Percentiles rank a stretch among this genome's conserved stretches.
Evolutionary conservation across 1,284 basidiomycete species (phyloP).

Genomic region (Ustilago cynodontis): DNA sequence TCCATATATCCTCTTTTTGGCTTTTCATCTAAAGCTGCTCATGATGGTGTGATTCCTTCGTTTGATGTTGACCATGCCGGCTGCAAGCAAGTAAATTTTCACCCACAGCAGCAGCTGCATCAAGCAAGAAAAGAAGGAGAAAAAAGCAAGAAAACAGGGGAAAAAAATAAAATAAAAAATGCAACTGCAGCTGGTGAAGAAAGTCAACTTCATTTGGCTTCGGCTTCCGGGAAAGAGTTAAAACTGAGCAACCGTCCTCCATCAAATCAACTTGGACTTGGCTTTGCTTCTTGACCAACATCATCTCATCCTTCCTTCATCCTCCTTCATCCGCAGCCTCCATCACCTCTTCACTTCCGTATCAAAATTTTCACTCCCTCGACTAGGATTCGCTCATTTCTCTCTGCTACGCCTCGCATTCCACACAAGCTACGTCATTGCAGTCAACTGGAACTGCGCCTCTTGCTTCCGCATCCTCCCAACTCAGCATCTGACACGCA

Average conservation of each 20-base stretch:
- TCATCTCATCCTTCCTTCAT: background rate
- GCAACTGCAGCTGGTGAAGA: background rate
- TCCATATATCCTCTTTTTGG: slow-evolving; percentile 20
- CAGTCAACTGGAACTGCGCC: background rate
- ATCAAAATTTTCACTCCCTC: background rate
- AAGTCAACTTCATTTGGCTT: background rate
- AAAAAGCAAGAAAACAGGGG: slow-evolving; percentile 2
- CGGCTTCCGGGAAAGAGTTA: slow-evolving; percentile 1
- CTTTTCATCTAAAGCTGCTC: background rate
- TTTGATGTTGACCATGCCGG: background rate
- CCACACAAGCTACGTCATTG: background rate
- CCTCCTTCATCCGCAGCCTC: background rate
- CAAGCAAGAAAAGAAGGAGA: slow-evolving; percentile 11
- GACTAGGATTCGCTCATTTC: background rate
- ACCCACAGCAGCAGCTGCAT: background rate
- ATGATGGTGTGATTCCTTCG: background rate
- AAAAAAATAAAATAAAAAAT: background rate
- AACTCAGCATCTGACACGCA: background rate
- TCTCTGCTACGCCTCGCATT: background rate
- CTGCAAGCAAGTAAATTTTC: background rate
- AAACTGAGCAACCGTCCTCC: background rate
- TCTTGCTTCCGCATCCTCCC: background rate
- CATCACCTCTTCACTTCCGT: background rate
- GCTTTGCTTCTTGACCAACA: slow-evolving; percentile 3
- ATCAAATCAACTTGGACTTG: background rate